phyloP scores from a whole-genome alignment of 306 rosid species.

The Elaeagnus macrophylla region DNA sequence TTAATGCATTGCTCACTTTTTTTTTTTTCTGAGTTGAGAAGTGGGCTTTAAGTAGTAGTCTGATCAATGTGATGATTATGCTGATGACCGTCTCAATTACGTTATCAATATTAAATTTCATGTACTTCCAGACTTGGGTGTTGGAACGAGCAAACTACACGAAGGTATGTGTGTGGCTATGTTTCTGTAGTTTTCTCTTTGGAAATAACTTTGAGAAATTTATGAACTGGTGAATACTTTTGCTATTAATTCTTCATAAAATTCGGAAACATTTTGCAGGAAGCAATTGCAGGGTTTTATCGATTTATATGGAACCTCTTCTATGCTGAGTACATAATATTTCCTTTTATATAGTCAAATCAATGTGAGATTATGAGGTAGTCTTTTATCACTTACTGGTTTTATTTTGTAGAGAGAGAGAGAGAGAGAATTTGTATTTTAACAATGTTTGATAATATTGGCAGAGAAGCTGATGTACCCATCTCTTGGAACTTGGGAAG shows the following conservation, averaged over 20 bases:
- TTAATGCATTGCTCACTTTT: too few species aligned
- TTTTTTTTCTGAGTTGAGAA: too few species aligned
- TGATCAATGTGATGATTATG: too few species aligned
- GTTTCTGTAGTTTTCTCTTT: too few species aligned
- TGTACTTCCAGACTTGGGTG: slow-evolving; percentile 47
- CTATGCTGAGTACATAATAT: slow-evolving; percentile 77
- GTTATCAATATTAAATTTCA: neutral
- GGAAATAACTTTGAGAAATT: too few species aligned
- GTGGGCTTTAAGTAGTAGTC: too few species aligned
- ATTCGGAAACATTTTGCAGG: slow-evolving; percentile 51
- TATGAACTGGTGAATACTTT: neutral
- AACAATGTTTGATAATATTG: too few species aligned
- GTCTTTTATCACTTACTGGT: neutral
- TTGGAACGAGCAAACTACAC: slow-evolving; percentile 77
- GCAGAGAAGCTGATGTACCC: too few species aligned
- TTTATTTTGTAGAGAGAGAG: neutral
- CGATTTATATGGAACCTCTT: slow-evolving; percentile 92
- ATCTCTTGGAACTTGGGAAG: too few species aligned
- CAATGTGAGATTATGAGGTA: neutral
- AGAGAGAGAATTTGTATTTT: slow-evolving; percentile 2
- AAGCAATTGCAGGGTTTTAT: slow-evolving; percentile 71
- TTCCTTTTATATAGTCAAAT: slow-evolving; percentile 65
- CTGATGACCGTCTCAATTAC: too few species aligned
- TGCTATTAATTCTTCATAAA: neutral
- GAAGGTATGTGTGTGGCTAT: slow-evolving; percentile 41